Percentiles rank a stretch among this genome's conserved stretches.
These are phyloP conservation scores for Silene noctiflora DNA, from an alignment of 179 eudicot genomes.

Conservation along the genomic window DNA sequence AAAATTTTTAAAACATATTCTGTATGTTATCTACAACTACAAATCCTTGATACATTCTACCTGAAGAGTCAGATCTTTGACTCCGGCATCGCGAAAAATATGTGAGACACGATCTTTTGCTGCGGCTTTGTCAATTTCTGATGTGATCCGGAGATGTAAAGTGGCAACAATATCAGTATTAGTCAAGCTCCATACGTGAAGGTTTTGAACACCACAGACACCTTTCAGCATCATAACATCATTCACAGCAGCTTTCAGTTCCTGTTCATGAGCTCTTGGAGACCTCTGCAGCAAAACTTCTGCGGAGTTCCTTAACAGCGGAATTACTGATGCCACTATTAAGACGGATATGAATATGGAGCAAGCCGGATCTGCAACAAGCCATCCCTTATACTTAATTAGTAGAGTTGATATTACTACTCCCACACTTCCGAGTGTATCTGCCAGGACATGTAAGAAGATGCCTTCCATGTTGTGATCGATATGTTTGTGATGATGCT, in stretches of 20 bases:
- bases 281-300: conserved; percentile 85
- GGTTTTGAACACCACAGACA: conserved; percentile 59
- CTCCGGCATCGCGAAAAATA: conserved; percentile 58
- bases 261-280: conserved; percentile 77
- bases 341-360: conserved; percentile 86
- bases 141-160: conserved; percentile 65
- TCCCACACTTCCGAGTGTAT: conserved; percentile 97
- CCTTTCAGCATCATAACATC: conserved; percentile 67
- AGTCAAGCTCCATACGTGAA: conserved; percentile 91
- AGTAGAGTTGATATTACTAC: conserved; percentile 87
- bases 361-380: conserved; percentile 94
- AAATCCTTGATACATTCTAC: conserved; percentile 57
- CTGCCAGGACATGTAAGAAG: conserved; percentile 93
- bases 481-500: conserved; percentile 53
- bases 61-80: conserved; percentile 83
- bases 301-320: conserved; percentile 83
- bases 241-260: conserved; percentile 54
- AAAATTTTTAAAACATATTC: conserved; percentile 6
- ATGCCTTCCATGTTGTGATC: conserved; percentile 99
- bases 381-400: conserved; percentile 92
- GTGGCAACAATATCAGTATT: conserved; percentile 80
- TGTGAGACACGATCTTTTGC: conserved; percentile 48
- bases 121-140: conserved; percentile 52
- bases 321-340: conserved; percentile 84
- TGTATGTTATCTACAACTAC: conserved; percentile 22